These are phyloP conservation scores for Calocera viscosa DNA, from an alignment of 768 basidiomycete species.

Conservation along the genomic window DNA sequence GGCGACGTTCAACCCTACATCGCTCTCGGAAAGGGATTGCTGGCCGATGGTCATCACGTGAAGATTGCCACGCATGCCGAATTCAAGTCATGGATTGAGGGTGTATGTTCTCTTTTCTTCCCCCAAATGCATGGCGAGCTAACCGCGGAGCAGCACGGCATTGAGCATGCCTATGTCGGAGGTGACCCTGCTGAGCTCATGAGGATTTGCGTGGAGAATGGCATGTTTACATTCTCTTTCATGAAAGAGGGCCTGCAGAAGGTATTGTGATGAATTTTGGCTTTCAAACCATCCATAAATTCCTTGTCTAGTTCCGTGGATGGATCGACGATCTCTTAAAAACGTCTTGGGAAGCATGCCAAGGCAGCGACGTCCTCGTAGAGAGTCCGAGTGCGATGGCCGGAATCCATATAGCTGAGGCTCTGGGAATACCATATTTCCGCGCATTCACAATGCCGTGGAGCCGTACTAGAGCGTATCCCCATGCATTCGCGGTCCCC, in stretches of 20 bases:
- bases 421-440: slow-evolving; percentile 84
- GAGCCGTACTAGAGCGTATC: slow-evolving; percentile 92
- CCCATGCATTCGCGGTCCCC: slow-evolving; percentile 95
- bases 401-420: slow-evolving; percentile 93
- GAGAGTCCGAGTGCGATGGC: slow-evolving; percentile 98
- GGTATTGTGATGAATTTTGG: slow-evolving; percentile 33
- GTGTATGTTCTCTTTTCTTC: slow-evolving; percentile 43
- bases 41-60: slow-evolving; percentile 76
- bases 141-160: slow-evolving; percentile 55
- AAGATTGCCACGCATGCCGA: slow-evolving; percentile 93
- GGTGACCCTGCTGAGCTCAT: slow-evolving; percentile 97
- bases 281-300: slow-evolving; percentile 9
- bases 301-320: slow-evolving; percentile 63
- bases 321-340: slow-evolving; percentile 94
- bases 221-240: slow-evolving; percentile 92
- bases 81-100: slow-evolving; percentile 89
- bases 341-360: slow-evolving; percentile 94
- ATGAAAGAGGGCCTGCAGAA: slow-evolving; percentile 80
- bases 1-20: slow-evolving; percentile 99
- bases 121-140: background rate
- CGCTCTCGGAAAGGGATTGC: slow-evolving; percentile 79
- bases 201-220: slow-evolving; percentile 96
- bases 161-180: slow-evolving; percentile 86
- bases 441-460: slow-evolving; percentile 97
- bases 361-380: slow-evolving; percentile 81